Conservation (phyloP, 805 yeast genomes). For the Teunomyces pallodes region DNA sequence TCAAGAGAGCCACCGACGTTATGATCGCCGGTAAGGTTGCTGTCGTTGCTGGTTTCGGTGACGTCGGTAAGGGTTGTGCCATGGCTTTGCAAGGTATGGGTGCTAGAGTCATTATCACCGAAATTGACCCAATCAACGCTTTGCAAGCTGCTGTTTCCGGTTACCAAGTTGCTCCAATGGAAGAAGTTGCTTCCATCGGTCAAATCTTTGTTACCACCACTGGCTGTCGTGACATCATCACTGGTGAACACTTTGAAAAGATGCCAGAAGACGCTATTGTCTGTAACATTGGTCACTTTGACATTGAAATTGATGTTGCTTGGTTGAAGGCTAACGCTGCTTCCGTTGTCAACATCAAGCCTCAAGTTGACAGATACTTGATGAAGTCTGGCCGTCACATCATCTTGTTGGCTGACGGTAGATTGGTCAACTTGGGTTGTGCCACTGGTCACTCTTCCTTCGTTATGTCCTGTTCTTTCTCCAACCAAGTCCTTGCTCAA, state of each 20-base stretch:
- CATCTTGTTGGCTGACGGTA: conserved; percentile 97
- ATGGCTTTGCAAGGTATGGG: conserved; percentile 99
- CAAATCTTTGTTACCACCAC: conserved; percentile 99
- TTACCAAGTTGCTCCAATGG: conserved; percentile 94
- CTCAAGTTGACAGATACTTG: conserved; percentile 97
- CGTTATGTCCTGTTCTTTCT: conserved; percentile 99
- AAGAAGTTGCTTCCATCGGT: conserved; percentile 87
- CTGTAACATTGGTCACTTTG: conserved; percentile 99
- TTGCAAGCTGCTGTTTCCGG: conserved; percentile 99
- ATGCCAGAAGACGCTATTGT: conserved; percentile 99
- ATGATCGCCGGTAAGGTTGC: conserved; percentile 99
- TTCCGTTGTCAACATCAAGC: conserved; percentile 95
- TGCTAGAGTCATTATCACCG: conserved; percentile 96
- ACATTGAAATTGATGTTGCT: conserved; percentile 98
- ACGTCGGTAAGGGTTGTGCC: conserved; percentile 99
- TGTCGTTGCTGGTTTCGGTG: conserved; percentile 99
- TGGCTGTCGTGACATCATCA: conserved; percentile 98
- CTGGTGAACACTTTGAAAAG: conserved; percentile 75
- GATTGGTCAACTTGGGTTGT: conserved; percentile 98
- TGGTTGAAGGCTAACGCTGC: conserved; percentile 94
- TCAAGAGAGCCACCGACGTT: conserved; percentile 99
- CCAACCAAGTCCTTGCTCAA: conserved; percentile 99
- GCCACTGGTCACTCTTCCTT: conserved; percentile 99
- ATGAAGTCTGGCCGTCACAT: conserved; percentile 87
- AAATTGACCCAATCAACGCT: conserved; percentile 98